These are phyloP conservation scores for Obba rivulosa DNA, from an alignment of 768 basidiomycete species.

Conservation along the genomic window DNA sequence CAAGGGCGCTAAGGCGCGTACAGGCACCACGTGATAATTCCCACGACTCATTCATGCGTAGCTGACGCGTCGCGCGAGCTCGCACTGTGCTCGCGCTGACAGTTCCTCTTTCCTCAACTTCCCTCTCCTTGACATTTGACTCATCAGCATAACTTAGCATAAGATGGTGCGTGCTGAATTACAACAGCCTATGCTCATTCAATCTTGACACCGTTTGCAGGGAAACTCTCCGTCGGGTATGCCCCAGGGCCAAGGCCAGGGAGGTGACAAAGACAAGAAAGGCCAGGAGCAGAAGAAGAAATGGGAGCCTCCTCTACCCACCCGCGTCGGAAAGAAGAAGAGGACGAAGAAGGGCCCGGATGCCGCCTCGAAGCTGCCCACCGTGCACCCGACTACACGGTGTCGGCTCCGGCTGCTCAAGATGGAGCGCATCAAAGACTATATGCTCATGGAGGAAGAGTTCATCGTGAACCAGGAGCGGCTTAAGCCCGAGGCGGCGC, in stretches of 20 bases:
- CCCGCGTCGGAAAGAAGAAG: constrained; percentile 97
- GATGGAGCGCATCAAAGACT: constrained; percentile 98
- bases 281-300: constrained; percentile 76
- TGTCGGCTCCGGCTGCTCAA: constrained; percentile 94
- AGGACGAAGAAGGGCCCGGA: constrained; percentile 77
- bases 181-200: background rate
- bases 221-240: constrained; percentile 73
- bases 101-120: constrained; percentile 1
- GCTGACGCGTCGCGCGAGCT: constrained; percentile 28
- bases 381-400: constrained; percentile 90
- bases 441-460: constrained; percentile 91
- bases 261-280: constrained; percentile 38
- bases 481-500: constrained; percentile 77
- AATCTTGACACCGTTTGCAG: constrained; percentile 29
- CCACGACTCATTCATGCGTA: constrained; percentile 7
- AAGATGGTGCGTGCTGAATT: constrained; percentile 11
- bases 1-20: too few species aligned
- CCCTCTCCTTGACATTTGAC: background rate
- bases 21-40: constrained; percentile 14
- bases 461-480: constrained; percentile 91
- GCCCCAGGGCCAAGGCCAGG: constrained; percentile 21
- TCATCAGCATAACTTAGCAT: background rate
- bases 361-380: constrained; percentile 83
- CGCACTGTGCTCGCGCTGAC: constrained; percentile 1
- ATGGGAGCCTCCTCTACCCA: constrained; percentile 97